A percentile compares a stretch with the other conserved stretches of the same genome.
Evolutionary conservation across 257 asterid species (phyloP).

Genomic region (Perilla frutescens): DNA sequence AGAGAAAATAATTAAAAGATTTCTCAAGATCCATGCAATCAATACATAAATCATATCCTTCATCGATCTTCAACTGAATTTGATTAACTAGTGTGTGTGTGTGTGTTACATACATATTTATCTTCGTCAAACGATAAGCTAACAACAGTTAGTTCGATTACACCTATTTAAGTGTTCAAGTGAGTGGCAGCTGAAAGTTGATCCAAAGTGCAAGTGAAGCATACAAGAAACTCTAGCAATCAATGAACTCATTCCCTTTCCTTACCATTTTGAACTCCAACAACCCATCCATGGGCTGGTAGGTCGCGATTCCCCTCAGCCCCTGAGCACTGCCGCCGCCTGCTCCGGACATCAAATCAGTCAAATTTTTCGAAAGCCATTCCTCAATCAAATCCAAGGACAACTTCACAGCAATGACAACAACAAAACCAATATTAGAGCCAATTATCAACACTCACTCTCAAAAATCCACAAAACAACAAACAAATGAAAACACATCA

Average conservation of each 20-base stretch:
- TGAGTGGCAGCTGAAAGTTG: background rate
- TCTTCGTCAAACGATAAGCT: background rate
- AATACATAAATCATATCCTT: background rate
- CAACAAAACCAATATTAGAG: conserved; percentile 3
- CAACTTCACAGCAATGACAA: conserved; percentile 51
- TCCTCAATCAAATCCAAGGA: conserved; percentile 87
- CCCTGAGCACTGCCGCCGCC: conserved; percentile 47
- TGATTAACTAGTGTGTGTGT: background rate
- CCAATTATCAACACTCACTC: background rate
- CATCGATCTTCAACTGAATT: background rate
- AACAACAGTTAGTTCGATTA: background rate
- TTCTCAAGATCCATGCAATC: background rate
- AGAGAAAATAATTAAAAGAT: background rate
- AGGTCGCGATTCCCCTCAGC: conserved; percentile 69
- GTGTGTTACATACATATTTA: background rate
- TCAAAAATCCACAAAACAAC: conserved; percentile 25
- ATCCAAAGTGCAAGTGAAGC: background rate
- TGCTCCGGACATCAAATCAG: conserved; percentile 52
- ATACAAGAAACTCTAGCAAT: conserved; percentile 3
- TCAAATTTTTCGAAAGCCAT: conserved; percentile 66
- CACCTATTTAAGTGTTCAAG: background rate
- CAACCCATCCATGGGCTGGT: conserved; percentile 85
- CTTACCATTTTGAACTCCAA: conserved; percentile 83
- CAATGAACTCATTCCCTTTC: background rate
- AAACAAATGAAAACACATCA: background rate